Base-by-base conservation (phyloP, 192 early-diverging fungal genomes). In the Gaertneriomyces sp. region DNA sequence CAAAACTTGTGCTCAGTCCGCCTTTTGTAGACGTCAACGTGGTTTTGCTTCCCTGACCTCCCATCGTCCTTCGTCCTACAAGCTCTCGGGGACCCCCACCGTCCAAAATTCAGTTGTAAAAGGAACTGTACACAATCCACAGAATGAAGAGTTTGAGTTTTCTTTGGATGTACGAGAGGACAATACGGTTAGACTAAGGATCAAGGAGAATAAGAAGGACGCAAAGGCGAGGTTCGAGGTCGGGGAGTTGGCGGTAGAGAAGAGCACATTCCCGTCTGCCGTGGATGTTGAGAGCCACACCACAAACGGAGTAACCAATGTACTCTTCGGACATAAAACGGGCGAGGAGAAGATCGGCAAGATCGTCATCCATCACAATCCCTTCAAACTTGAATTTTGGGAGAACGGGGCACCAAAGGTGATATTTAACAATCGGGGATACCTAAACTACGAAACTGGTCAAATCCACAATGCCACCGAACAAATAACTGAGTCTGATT, bases 1-100 rank as follows among this genome's bases (percentile, higher is more conserved):
- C 70, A 95, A 93, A 71, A 89, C 79, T 0, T 96, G 94, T 73
- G 74, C 85, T 25, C 89, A 97, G 56, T 83, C 85, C 33, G 88
- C 86, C 5, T 99, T 99, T 71, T 97, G 94, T 73, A 69, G 76
- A 9, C 89, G 96, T 45, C 93, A 99, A 73, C 79, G 92, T 6
- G 89, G 86, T 14, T 93, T 87, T 67, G 92, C 91, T 10, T 90
- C 94, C 43, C 77, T 75, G 3, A 74, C 75, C n/a, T 73, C 76
- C 45, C 67, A 72, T 49, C 42, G 33, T 14, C 62, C 73, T 14
- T 47, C 89, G 0, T 84, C 84, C 2, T 96, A 90, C 70, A 67
- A 74, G 33, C 70, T 95, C 20, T 68, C 88, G 43, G 58, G 80
- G 38, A 2, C 14, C 12, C 74, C 81, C 49, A 79, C 87, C 5